Evolutionary conservation across 1,139 yeast species (phyloP).

Genomic region (Geotrichum candidum): DNA sequence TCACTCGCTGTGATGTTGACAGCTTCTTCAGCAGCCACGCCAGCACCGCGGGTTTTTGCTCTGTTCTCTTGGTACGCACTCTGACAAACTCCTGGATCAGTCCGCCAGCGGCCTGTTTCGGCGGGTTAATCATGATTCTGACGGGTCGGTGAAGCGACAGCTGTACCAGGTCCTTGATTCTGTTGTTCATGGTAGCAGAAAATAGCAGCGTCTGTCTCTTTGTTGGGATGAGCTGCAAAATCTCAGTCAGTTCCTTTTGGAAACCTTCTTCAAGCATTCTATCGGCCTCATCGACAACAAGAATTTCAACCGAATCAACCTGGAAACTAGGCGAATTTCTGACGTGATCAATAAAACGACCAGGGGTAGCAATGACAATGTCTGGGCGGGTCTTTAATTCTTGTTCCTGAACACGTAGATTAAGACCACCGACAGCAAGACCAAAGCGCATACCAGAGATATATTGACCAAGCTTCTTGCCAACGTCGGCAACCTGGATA

Average conservation of each 20-base stretch:
- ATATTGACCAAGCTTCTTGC: conserved; percentile 72
- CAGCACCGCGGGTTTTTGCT: conserved; percentile 73
- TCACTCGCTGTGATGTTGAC: conserved; percentile 44
- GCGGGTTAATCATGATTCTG: conserved; percentile 92
- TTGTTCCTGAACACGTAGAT: conserved; percentile 90
- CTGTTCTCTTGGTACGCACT: conserved; percentile 76
- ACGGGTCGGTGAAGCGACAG: conserved; percentile 86
- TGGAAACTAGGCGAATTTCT: conserved; percentile 90
- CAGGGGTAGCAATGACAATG: conserved; percentile 93
- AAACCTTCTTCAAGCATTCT: conserved; percentile 99
- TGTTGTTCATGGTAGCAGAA: conserved; percentile 97
- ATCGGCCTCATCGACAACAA: conserved; percentile 96
- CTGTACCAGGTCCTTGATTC: conserved; percentile 79
- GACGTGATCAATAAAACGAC: conserved; percentile 93
- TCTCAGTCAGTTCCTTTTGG: conserved; percentile 89
- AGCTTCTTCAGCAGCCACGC: conserved; percentile 63
- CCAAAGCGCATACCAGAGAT: conserved; percentile 76
- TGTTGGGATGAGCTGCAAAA: conserved; percentile 75
- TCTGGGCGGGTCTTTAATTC: conserved; percentile 89
- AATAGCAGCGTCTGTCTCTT: conserved; percentile 90
- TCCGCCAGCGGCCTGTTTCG: conserved; percentile 84
- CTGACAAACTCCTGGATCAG: conserved; percentile 90
- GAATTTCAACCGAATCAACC: conserved; percentile 83
- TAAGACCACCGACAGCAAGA: conserved; percentile 95
- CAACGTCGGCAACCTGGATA: conserved; percentile 91